These are phyloP conservation scores for Trichophyton equinum DNA, from an alignment of 2,329 filamentous ascomycete species.

Conservation along the genomic window DNA sequence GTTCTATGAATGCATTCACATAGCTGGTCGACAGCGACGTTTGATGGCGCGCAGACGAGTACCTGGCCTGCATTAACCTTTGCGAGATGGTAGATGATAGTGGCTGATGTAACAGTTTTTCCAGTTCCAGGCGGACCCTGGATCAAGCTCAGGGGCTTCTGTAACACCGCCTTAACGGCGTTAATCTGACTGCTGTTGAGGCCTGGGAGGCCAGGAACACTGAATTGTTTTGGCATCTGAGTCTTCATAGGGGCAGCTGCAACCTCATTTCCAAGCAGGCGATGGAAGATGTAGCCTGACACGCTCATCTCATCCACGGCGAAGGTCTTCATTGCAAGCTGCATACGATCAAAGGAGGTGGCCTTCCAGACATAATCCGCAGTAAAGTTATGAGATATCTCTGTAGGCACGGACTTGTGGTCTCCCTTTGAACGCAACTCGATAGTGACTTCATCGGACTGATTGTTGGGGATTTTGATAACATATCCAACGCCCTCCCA, in stretches of 20 bases:
- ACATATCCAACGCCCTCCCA: conserved; percentile 99
- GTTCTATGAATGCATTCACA: conserved; percentile 94
- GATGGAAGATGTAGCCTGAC: conserved; percentile 97
- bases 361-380: conserved; percentile 99
- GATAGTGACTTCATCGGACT: conserved; percentile 92
- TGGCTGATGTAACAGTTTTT: conserved; percentile 97
- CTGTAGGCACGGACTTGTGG: conserved; percentile 89
- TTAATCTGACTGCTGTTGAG: conserved; percentile 92
- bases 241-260: conserved; percentile 92
- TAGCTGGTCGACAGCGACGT: conserved; percentile 95
- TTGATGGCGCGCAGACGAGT: conserved; percentile 90
- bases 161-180: conserved; percentile 87
- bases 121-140: conserved; percentile 94
- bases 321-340: conserved; percentile 98
- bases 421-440: conserved; percentile 89
- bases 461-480: conserved; percentile 98
- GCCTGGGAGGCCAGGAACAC: conserved; percentile 83
- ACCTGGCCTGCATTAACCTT: conserved; percentile 94
- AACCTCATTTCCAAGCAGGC: conserved; percentile 87
- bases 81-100: conserved; percentile 93
- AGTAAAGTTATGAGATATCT: conserved; percentile 95
- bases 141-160: conserved; percentile 87
- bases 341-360: conserved; percentile 98
- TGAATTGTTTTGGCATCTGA: conserved; percentile 91
- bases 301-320: conserved; percentile 97